Evolutionary conservation across 805 yeast genomes (phyloP).

Genomic region (Saturnispora saitoi): DNA sequence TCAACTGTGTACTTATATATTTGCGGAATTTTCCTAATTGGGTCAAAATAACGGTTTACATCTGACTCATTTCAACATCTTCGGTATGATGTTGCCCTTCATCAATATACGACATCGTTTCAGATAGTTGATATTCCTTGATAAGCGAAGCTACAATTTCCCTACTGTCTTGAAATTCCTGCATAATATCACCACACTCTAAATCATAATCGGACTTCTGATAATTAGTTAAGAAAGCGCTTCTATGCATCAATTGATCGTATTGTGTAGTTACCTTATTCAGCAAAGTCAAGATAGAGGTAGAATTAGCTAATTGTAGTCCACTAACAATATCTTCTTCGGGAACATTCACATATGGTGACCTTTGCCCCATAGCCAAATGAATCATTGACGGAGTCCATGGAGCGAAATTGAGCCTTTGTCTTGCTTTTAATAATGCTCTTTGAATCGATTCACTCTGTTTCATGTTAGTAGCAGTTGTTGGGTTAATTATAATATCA

Average conservation of each 20-base stretch:
- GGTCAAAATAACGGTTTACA: too few relatives aligned
- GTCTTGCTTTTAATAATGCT: slow-evolving; percentile 47
- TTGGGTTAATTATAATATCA: slow-evolving; percentile 58
- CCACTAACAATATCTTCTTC: slow-evolving; percentile 56
- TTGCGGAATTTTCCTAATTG: too few relatives aligned
- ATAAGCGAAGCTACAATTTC: slow-evolving; percentile 38
- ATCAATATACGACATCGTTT: slow-evolving; percentile 37
- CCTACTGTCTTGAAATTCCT: slow-evolving; percentile 39
- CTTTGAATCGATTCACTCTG: slow-evolving; percentile 42
- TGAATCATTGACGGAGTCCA: slow-evolving; percentile 79
- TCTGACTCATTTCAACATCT: neutral
- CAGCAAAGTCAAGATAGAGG: slow-evolving; percentile 62
- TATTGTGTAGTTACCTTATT: slow-evolving; percentile 64
- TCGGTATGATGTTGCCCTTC: slow-evolving; percentile 30
- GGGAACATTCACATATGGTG: slow-evolving; percentile 40
- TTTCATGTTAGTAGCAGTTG: neutral
- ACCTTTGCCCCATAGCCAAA: slow-evolving; percentile 64
- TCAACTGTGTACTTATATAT: too few relatives aligned
- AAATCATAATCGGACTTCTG: slow-evolving; percentile 38
- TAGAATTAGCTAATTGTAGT: slow-evolving; percentile 72
- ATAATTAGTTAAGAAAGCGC: slow-evolving; percentile 80
- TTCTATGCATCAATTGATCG: slow-evolving; percentile 68
- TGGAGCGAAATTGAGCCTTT: slow-evolving; percentile 68
- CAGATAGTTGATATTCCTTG: slow-evolving; percentile 39
- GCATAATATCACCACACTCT: slow-evolving; percentile 39